These are phyloP conservation scores for Hygrophorus russula DNA, from an alignment of 768 basidiomycete genomes.

Conservation along the genomic window DNA sequence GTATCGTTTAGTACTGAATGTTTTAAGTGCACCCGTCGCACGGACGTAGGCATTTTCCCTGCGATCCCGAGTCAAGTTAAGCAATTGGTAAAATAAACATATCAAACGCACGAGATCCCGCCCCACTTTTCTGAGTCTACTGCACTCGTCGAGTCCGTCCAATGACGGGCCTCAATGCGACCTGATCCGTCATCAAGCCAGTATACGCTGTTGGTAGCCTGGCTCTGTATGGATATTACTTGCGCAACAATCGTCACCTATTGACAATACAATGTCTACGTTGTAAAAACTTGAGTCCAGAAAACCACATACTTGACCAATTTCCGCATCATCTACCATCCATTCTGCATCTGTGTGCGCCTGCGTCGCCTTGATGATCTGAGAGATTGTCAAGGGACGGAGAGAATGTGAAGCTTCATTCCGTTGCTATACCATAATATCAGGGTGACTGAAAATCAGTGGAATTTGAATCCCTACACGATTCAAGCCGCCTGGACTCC, in stretches of 20 bases:
- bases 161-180: conserved; percentile 64
- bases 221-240: conserved; percentile 53
- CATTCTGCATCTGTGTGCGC: conserved; percentile 85
- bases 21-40: conserved; percentile 73
- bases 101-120: conserved; percentile 29
- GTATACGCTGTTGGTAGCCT: conserved; percentile 76
- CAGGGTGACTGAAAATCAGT: background rate
- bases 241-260: conserved; percentile 70
- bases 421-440: conserved; percentile 9
- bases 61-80: conserved; percentile 4
- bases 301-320: conserved; percentile 53
- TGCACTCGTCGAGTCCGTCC: conserved; percentile 59
- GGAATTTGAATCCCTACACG: conserved; percentile 20
- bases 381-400: conserved; percentile 22
- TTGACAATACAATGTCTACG: background rate
- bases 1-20: conserved; percentile 71
- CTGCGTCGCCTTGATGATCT: conserved; percentile 62
- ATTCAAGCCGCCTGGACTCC: conserved; percentile 47
- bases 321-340: conserved; percentile 67
- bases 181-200: conserved; percentile 83
- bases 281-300: background rate
- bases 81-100: background rate
- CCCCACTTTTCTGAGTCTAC: conserved; percentile 41
- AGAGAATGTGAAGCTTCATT: conserved; percentile 27
- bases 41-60: conserved; percentile 76